These are phyloP conservation scores for Glycine soja DNA, from an alignment of 306 rosid genomes.

Conservation along the genomic window DNA sequence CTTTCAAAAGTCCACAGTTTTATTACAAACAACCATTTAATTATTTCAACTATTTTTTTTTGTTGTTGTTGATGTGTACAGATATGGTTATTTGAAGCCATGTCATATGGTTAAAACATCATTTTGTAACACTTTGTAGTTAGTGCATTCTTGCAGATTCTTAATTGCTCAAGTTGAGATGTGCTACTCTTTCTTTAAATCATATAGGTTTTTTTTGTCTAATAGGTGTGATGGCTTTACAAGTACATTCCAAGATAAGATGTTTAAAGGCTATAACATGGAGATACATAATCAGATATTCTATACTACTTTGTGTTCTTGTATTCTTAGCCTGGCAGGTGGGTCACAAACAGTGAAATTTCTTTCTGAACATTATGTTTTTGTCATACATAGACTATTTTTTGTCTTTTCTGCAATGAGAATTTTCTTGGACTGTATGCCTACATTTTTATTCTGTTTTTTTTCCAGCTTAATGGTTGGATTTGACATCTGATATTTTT, in stretches of 20 bases:
- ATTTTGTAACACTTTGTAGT: neutral
- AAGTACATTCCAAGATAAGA: constrained; percentile 41
- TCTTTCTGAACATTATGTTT: neutral
- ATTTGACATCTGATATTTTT: constrained; percentile 31
- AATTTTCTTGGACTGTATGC: neutral
- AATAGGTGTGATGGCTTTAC: constrained; percentile 42
- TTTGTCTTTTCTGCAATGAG: constrained; percentile 16
- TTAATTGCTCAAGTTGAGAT: neutral
- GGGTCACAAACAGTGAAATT: neutral
- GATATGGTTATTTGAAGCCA: neutral
- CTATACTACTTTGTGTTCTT: constrained; percentile 40
- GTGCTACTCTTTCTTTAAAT: neutral
- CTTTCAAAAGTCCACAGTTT: neutral
- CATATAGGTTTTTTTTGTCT: neutral
- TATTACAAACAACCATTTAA: neutral
- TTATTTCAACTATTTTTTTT: neutral
- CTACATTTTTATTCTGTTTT: neutral
- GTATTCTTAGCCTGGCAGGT: constrained; percentile 41
- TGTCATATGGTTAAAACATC: neutral
- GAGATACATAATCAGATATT: constrained; percentile 41
- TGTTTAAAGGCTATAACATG: constrained; percentile 41
- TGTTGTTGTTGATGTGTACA: neutral
- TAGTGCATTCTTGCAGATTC: neutral
- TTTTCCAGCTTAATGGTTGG: constrained; percentile 20
- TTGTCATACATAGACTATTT: neutral